Conservation (phyloP, 495 filamentous ascomycete species). For the Penicillium atrosanguineum region DNA sequence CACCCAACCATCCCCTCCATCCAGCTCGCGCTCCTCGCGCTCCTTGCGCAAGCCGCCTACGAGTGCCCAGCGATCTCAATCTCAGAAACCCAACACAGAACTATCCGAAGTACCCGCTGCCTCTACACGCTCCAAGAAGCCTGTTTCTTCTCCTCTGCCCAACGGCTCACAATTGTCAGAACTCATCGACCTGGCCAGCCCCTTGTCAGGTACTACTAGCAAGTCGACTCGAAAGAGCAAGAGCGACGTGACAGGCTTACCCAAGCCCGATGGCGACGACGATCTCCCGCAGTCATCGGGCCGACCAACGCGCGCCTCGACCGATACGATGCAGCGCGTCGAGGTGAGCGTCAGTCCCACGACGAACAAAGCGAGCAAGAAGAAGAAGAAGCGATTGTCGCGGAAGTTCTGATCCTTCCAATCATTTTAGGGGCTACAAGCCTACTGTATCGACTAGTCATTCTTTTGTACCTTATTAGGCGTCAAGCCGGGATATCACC, state of each 20-base stretch:
- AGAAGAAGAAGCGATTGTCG: constrained; percentile 16
- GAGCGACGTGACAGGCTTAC: constrained; percentile 24
- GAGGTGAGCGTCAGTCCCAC: constrained; percentile 30
- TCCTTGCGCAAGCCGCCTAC: constrained; percentile 16
- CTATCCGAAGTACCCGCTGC: constrained; percentile 8
- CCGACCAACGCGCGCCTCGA: constrained; percentile 21
- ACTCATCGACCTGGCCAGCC: constrained; percentile 46
- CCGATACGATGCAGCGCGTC: constrained; percentile 16
- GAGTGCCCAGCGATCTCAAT: constrained; percentile 11
- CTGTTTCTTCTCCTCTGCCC: constrained; percentile 1
- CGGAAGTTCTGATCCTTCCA: constrained; percentile 4
- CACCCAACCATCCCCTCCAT: constrained; percentile 9
- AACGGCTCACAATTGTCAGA: constrained; percentile 25
- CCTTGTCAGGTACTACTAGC: constrained; percentile 30
- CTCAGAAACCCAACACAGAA: constrained; percentile 6
- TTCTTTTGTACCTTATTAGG: background rate
- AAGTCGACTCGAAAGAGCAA: constrained; percentile 2
- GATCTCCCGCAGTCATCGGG: constrained; percentile 7
- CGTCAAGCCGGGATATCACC: background rate
- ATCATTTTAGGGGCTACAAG: background rate
- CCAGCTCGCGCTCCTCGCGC: constrained; percentile 11
- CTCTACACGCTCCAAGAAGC: constrained; percentile 14
- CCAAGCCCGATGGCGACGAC: constrained; percentile 39
- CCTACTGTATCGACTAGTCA: background rate
- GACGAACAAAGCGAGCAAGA: constrained; percentile 6